Evolutionary conservation across 1,139 yeast species (phyloP), one percentile per base, ranked within the genome.

Genomic region (Yamadazyma diddensiae): DNA sequence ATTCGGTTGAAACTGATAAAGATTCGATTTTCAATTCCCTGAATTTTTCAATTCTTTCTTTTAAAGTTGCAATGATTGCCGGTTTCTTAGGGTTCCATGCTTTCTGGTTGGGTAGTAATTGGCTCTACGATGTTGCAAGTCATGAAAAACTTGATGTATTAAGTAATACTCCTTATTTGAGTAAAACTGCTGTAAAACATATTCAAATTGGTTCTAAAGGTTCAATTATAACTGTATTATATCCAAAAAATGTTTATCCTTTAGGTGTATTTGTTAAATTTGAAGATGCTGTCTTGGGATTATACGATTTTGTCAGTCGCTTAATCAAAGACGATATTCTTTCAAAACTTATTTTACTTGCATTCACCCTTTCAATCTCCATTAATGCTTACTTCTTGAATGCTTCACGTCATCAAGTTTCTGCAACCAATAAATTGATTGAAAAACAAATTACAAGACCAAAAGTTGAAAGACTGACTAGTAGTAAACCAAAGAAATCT

Each of bases 281-380:
- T 27, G 95, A 87, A 61, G 94, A 85, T 49, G 59, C 71, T 10
- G 49, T 82, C 21, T 57, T 77, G 30, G 61, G 69, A 11, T 45
- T 74, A 17, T 62, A 84, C 35, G 78, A 75, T 32, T 70, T 69
- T 31, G 59, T 88, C 46, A 81, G 88, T 43, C 59, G 57, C 41
- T 86, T 90, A n/a, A 82, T 90, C 39, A 78, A 83, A 47, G 97
- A 90, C 57, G 84, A 82, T 31, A 65, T 87, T 39, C 76, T 90
- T 46, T 80, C 94, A 41, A 90, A 92, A 55, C 76, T 80, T 43
- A 68, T 88, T 33, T 75, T 90, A 27, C 70, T 85, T 46, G 80
- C 79, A 5, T 78, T 90, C 41, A 80, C 83, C 15, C 64, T 85
- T 43, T 84, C 95, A 41, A 74, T 88, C 38, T 79, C 82, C 14